Evolutionary conservation across 2,329 filamentous ascomycete genomes (phyloP), one percentile per base, ranked within the genome.

Genomic region (Juglanconis oblonga): DNA sequence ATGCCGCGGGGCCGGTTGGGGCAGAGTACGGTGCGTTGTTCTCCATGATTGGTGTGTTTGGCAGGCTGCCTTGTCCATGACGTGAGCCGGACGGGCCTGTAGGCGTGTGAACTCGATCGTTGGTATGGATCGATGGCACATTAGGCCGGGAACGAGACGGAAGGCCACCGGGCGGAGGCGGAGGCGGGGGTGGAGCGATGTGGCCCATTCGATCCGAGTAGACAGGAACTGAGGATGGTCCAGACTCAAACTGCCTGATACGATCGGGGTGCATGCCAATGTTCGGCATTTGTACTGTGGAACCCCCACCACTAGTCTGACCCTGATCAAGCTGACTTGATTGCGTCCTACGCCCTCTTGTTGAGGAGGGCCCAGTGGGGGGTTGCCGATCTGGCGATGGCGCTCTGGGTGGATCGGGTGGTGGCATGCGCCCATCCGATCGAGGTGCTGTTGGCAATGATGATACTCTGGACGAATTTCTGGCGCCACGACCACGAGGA

Each of bases 321-420:
- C 17, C 55, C 7, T 58, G 54, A 6, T 80, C 78, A 57, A 75
- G 79, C 33, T 74, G 77, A n/a, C 73, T 72, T 42, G 79, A 77
- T 47, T 52, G 62, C 7, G 36, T 29, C 32, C 62, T 59, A 38
- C 81, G 76, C 51, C 75, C 70, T 59, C 81, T 76, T 47, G 76
- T 77, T 36, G 80, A 82, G 1, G 81, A 77, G 29, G 82, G 82
- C 0, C 82, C 82, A 4, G 81, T 83, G 24, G 81, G 81, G 24
- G 80, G 80, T 47, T 78, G 74, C 24, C 80, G 73, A n/a, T 84
- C 81, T 3, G 80, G 79, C 4, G 79, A 79, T 4, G 75, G 70
- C 9, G 74, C 74, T 35, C 77, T 74, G 29, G 74, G 73, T 11
- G 73, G 66, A 29, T 83, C 81, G 17, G 69, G 70, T 8, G 64